Base-by-base conservation (phyloP, 163 green algal genomes). In the Smithsoniella earleae region DNA sequence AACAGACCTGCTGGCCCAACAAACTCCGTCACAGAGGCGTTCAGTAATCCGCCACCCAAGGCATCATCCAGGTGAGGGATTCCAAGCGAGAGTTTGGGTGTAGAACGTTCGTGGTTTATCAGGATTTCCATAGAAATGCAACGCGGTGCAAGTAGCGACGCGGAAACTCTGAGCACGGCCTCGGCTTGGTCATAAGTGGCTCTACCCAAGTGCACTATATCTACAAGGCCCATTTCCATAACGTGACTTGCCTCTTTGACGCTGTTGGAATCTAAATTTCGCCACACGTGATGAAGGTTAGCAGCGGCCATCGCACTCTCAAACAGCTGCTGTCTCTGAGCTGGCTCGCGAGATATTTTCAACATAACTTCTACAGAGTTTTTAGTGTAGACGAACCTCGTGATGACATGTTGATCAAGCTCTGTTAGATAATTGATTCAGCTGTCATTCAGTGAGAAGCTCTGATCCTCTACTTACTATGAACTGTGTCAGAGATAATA, bases 1-100 rank as follows among this genome's bases (percentile, higher is more conserved):
- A n/a, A n/a, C 43, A 27, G 3, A 69, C 58, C 58, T 69, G 58
- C 58, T 43, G 58, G 16, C 5, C 58, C 58, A 5, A 69, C 58
- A n/a, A 69, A 13, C 25, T 69, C 58, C 10, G 58, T 69, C 30
- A 69, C 22, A 13, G 58, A 30, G 16, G 27, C 58, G 3, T 25
- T 34, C 16, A 69, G 27, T 4, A 69, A 33, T 38, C 58, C 58
- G 20, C 25, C 18, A n/a, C 58, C 58, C 3, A 69, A 13, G 28
- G 58, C 58, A 37, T 3, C 20, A 13, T 69, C 58, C 5, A 43
- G 40, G 25, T 69, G 10, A 36, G 58, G 58, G 16, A 69, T 22
- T 10, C 58, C 58, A n/a, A 69, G 27, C 13, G 49, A 64, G 1
- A 64, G 49, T 64, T 27, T 64, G 6, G 13, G 6, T 25, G 31